Evolutionary conservation across 768 basidiomycete species (phyloP), one percentile per base, ranked within the genome.

Genomic region (Coprinopsis marcescibilis): DNA sequence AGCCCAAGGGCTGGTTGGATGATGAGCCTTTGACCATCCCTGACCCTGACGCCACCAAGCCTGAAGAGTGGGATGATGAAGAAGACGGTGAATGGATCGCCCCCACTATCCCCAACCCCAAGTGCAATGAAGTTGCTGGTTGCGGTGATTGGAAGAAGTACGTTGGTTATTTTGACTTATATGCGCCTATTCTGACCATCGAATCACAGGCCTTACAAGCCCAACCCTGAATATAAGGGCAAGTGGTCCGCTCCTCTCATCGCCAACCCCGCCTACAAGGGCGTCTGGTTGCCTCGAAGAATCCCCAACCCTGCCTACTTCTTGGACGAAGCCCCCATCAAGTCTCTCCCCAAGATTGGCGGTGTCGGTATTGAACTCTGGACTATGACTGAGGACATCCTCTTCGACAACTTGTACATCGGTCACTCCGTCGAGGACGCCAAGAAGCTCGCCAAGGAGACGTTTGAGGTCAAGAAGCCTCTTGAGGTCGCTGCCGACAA

Each of bases 51-150:
- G 80, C 89, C 32, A 80, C 84, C 67, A 97, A 96, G 73, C 96
- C 96, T 4, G 96, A 99, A 63, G 96, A 99, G 66, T 99, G 96
- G 96, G 93, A 96, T 59, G 95, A 97, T 57, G 96, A 97, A 62
- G 96, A 98, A 64, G 95, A 99, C 56, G 96, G 96, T 64, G 95
- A 98, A 62, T 99, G 93, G 93, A 80, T 98, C 54, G 77, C 94
- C 5, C 94, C 96, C 24, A 81, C 81, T 47, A 73, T 98, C 47
- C 67, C 77, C 49, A 99, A 99, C 78, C 89, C 95, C 52, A 86
- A 81, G 62, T 98, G 96, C 62, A 72, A 80, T 53, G 86, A 83
- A 46, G 94, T 81, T 51, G 80, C 92, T 57, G 96, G 96, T 23
- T 99, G 96, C 60, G 96, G 96, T 60, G 83, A 85, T 65, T 99